Evolutionary conservation across 2,329 filamentous ascomycete genomes (phyloP).

Genomic region (Thermoascus crustaceus): DNA sequence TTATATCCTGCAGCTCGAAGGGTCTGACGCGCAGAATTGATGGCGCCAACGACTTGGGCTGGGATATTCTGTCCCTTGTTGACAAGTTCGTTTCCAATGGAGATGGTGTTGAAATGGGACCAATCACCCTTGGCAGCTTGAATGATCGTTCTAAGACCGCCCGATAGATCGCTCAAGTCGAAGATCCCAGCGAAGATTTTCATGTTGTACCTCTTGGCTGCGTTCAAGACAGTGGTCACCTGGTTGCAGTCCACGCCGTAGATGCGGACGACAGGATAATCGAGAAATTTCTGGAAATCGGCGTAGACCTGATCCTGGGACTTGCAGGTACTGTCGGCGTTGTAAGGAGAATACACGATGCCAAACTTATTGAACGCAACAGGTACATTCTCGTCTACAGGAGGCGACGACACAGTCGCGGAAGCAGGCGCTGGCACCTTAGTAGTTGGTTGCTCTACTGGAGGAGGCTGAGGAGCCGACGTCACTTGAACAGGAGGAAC

Average conservation of each 20-base stretch:
- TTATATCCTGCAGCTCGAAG: conserved; percentile 58
- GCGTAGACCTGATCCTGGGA: conserved; percentile 50
- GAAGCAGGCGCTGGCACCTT: too few species aligned
- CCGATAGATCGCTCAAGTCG: conserved; percentile 48
- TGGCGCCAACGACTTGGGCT: conserved; percentile 46
- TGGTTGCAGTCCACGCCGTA: conserved; percentile 78
- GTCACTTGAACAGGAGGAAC: too few species aligned
- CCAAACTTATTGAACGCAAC: conserved; percentile 27
- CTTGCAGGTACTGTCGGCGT: conserved; percentile 57
- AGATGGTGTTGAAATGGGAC: conserved; percentile 60
- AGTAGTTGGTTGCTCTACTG: too few species aligned
- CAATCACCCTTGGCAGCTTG: conserved; percentile 56
- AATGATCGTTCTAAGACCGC: conserved; percentile 55
- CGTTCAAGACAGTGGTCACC: conserved; percentile 52
- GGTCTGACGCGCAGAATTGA: conserved; percentile 49
- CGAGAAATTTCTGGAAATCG: conserved; percentile 54
- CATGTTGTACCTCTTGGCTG: conserved; percentile 56
- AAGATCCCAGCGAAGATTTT: conserved; percentile 70
- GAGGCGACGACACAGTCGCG: not conserved
- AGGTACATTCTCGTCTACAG: not conserved
- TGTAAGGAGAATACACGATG: conserved; percentile 53
- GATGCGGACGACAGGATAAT: conserved; percentile 60
- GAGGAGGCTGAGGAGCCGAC: too few species aligned
- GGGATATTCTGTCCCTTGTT: conserved; percentile 52
- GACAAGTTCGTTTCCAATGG: conserved; percentile 74